Evolutionary conservation across 352 stramenopile species (phyloP).

Genomic region (Porosira glacialis): DNA sequence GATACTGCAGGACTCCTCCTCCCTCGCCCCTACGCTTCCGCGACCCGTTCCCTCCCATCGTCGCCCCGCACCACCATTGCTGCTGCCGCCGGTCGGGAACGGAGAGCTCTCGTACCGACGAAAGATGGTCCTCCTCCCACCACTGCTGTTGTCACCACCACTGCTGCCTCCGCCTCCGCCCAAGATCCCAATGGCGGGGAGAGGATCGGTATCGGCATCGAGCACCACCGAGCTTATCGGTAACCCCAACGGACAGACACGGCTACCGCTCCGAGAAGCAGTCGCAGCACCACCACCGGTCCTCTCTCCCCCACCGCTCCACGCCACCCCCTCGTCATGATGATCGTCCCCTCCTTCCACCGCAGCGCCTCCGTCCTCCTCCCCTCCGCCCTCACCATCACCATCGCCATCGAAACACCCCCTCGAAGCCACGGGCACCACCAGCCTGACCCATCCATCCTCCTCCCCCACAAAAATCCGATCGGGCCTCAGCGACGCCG

Average conservation of each 20-base stretch:
- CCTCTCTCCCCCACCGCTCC: too few species aligned
- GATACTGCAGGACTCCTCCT: background rate
- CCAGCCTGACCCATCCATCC: conserved; percentile 40
- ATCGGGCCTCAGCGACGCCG: conserved; percentile 27
- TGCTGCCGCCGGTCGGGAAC: too few species aligned
- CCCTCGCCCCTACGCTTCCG: too few species aligned
- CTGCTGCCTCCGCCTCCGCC: too few species aligned
- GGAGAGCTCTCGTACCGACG: too few species aligned
- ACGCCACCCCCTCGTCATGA: too few species aligned
- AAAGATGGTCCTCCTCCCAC: conserved; percentile 28
- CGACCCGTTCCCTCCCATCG: background rate
- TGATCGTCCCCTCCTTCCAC: background rate
- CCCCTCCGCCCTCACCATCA: too few species aligned
- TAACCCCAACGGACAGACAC: too few species aligned
- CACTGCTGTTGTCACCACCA: background rate
- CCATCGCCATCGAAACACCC: too few species aligned
- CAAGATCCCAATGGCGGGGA: too few species aligned
- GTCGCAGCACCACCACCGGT: too few species aligned
- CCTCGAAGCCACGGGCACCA: conserved; percentile 13
- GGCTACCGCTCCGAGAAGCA: too few species aligned
- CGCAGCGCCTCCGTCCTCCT: background rate
- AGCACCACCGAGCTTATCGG: background rate
- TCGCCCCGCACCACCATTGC: background rate
- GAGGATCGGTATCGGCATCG: conserved; percentile 3
- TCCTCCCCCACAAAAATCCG: conserved; percentile 44